Evolutionary conservation across 2,329 filamentous ascomycete species (phyloP), one percentile per base, ranked within the genome.

Genomic region (Cytospora paraplurivora): DNA sequence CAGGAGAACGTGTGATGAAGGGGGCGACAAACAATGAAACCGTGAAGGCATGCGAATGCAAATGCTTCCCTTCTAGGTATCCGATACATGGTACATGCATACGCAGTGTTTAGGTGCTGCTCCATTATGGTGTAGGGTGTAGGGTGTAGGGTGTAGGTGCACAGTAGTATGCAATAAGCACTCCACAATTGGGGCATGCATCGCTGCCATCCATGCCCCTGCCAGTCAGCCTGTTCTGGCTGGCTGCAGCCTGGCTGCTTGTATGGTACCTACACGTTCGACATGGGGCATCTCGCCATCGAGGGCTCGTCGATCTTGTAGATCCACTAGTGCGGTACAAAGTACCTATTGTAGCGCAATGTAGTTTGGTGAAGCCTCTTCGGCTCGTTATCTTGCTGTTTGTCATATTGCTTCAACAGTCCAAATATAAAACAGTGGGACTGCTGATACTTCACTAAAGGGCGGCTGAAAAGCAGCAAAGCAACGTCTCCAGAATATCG

Each of bases 201-300:
- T 52, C 63, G 21, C n/a, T 62, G 59, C 63, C 21, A 63, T 60
- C 51, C 56, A 33, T 62, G 41, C 54, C 55, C 55, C 55, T 62
- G 52, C 50, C 27, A 27, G 27, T 27, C 27, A 27, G 27, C 27
- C 27, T 27, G 27, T 27, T 27, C 27, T 27, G 27, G 27, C 27
- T 27, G 27, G 27, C 27, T 27, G 27, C 27, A 27, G 27, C 27
- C 19, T 49, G 10, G 4, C 44, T 50, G 56, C 49, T 47, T 7
- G 47, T 59, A 44, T 47, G 51, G 57, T 56, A 59, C 53, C 56
- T 27, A 57, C 58, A 59, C 37, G 33, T 63, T 41, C 27, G 63
- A 63, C 52, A 33, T 63, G 63, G 63, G 56, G 60, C 56, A 58
- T 21, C 21, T 59, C 51, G 52, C 58, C 55, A 63, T 51, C 59